Conservation (phyloP, 805 yeast species). For the Wickerhamia fluorescens region DNA sequence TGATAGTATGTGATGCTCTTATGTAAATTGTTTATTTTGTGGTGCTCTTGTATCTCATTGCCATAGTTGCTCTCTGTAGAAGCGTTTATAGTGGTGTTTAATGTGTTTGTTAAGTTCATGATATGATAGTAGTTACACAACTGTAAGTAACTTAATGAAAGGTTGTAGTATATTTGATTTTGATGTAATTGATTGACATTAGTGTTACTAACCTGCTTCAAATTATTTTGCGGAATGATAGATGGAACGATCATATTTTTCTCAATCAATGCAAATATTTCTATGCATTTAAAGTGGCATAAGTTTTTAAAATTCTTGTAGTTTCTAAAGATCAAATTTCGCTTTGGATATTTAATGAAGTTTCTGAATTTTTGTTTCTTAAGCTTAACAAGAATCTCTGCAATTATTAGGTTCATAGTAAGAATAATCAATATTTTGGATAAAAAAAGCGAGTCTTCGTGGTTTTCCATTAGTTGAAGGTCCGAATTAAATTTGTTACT, state of each 20-base stretch:
- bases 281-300: constrained; percentile 22
- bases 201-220: constrained; percentile 4
- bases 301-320: constrained; percentile 19
- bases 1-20: constrained; percentile 26
- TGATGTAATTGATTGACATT: constrained; percentile 13
- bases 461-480: constrained; percentile 14
- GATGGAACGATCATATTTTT: constrained; percentile 15
- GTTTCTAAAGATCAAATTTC: constrained; percentile 9
- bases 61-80: constrained; percentile 10
- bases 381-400: constrained; percentile 25
- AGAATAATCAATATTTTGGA: constrained; percentile 20
- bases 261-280: constrained; percentile 17
- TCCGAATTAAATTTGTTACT: constrained; percentile 5
- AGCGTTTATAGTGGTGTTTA: constrained; percentile 6
- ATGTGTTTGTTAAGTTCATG: constrained; percentile 20
- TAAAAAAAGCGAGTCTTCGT: constrained; percentile 21
- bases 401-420: constrained; percentile 19
- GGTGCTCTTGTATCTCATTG: constrained; percentile 21
- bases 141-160: constrained; percentile 20
- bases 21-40: constrained; percentile 20
- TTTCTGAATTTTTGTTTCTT: constrained; percentile 17
- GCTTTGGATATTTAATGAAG: constrained; percentile 12
- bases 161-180: constrained; percentile 24
- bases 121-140: constrained; percentile 25
- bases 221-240: constrained; percentile 7